Evolutionary conservation across 768 basidiomycete species (phyloP).

Genomic region (Lyophyllum decastes): DNA sequence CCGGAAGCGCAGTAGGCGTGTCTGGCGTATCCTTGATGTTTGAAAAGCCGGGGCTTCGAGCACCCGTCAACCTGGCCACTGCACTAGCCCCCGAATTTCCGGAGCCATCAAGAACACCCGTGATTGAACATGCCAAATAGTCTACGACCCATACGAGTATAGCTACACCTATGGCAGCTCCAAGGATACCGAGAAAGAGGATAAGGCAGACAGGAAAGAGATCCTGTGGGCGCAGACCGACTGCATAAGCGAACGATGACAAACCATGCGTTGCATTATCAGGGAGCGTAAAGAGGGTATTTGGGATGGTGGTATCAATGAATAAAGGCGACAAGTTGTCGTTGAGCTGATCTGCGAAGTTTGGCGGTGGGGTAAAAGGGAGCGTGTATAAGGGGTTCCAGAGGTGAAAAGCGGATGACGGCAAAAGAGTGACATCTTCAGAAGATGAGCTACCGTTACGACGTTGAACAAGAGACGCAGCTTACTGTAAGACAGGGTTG

Average conservation of each 20-base stretch:
- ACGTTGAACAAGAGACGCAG: constrained; percentile 10
- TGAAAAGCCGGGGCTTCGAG: constrained; percentile 38
- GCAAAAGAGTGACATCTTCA: constrained; percentile 74
- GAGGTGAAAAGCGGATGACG: constrained; percentile 47
- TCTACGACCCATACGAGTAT: constrained; percentile 75
- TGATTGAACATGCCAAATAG: constrained; percentile 43
- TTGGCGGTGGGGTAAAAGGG: constrained; percentile 63
- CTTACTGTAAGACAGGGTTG: constrained; percentile 74
- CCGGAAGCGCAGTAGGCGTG: constrained; percentile 24
- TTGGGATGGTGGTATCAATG: constrained; percentile 66
- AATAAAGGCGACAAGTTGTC: constrained; percentile 77
- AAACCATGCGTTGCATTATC: constrained; percentile 66
- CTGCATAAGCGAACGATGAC: constrained; percentile 77
- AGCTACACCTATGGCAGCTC: constrained; percentile 69
- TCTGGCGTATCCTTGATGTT: constrained; percentile 56
- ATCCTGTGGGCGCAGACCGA: constrained; percentile 82
- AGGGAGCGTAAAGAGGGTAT: constrained; percentile 74
- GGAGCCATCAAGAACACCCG: constrained; percentile 18
- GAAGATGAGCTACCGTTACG: constrained; percentile 4
- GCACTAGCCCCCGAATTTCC: constrained; percentile 14
- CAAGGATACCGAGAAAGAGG: constrained; percentile 80
- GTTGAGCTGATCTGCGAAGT: constrained; percentile 71
- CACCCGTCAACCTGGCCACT: constrained; percentile 26
- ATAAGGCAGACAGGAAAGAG: constrained; percentile 81
- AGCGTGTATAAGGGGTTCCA: constrained; percentile 68